These are phyloP conservation scores for Cladosporium sp. DNA, from an alignment of 2,329 filamentous ascomycete genomes.

Conservation along the genomic window DNA sequence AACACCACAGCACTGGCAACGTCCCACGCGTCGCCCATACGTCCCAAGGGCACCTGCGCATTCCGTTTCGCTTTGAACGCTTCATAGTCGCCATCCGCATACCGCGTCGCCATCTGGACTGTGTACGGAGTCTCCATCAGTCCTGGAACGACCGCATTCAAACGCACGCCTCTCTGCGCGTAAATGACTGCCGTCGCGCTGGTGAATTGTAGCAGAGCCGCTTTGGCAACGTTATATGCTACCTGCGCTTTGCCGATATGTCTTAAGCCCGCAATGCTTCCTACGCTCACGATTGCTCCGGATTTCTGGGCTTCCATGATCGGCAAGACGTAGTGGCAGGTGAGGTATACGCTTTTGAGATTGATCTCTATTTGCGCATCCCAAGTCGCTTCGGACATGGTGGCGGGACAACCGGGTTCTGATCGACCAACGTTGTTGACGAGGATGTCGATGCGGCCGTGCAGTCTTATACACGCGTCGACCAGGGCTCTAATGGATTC, in stretches of 20 bases:
- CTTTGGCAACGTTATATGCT: constrained; percentile 66
- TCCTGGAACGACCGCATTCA: constrained; percentile 55
- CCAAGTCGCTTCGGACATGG: constrained; percentile 49
- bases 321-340: constrained; percentile 50
- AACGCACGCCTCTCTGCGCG: constrained; percentile 40
- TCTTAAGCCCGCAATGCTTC: constrained; percentile 47
- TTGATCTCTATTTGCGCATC: constrained; percentile 53
- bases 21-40: constrained; percentile 58
- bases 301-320: constrained; percentile 50
- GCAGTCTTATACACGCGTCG: constrained; percentile 47
- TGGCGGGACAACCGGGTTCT: constrained; percentile 49
- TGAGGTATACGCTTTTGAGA: constrained; percentile 53
- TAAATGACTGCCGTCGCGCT: constrained; percentile 69
- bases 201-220: constrained; percentile 70
- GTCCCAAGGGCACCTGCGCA: constrained; percentile 55
- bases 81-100: constrained; percentile 43
- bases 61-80: constrained; percentile 51
- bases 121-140: constrained; percentile 55
- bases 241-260: constrained; percentile 52
- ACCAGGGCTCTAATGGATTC: constrained; percentile 35
- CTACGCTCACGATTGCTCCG: constrained; percentile 37
- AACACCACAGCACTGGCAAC: constrained; percentile 56
- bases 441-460: constrained; percentile 57
- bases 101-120: constrained; percentile 43
- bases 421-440: constrained; percentile 59